Base-by-base conservation (phyloP, 2,329 filamentous ascomycete species). In the Sporothrix pseudoabietina region DNA sequence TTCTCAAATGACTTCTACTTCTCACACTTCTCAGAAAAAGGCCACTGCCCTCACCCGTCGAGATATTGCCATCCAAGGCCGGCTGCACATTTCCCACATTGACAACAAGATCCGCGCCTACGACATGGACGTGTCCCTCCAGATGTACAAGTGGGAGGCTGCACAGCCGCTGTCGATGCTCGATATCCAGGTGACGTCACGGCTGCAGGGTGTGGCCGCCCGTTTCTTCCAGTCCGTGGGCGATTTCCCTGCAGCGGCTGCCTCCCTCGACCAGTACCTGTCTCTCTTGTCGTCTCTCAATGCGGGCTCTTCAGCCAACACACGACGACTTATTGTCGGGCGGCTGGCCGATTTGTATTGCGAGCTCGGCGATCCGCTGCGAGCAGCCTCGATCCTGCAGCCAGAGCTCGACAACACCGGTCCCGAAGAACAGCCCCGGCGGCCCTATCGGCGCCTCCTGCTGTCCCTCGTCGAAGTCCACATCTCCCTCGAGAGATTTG, bases 81-180 rank as follows among this genome's bases (percentile, higher is more conserved):
- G 80, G 1, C 74, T 81, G 4, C 80, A 81, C 30, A 80, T 82
- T 0, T 80, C 80, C 0, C 77, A 78, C n/a, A 75, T 81, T 1
- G 80, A 81, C 52, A 81, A 80, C 49, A 81, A 81, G 69, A 80
- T 81, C 1, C 78, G 79, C 30, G 76, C 77, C 0, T 80, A 80
- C 57, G 80, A 81, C 6, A 74, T 73, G 0, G 79, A 79, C 12
- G 77, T 81, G 2, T 75, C 79, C 0, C 75, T 77, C 0, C 76
- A 74, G 19, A 81, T 81, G 19, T 81, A 81, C 54, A 74, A 73
- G 2, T 81, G 80, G 80, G 74, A 78, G 1, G 79, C 78, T 0
- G 73, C 77, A 0, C 77, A 78, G 14, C 80, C 80, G 0, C 72
- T 80, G 1, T 81, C 80, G 0, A 77, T 76, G 0, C 75, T 81